Base-by-base conservation (phyloP, 2,329 filamentous ascomycete genomes). In the Colletotrichum sublineola region DNA sequence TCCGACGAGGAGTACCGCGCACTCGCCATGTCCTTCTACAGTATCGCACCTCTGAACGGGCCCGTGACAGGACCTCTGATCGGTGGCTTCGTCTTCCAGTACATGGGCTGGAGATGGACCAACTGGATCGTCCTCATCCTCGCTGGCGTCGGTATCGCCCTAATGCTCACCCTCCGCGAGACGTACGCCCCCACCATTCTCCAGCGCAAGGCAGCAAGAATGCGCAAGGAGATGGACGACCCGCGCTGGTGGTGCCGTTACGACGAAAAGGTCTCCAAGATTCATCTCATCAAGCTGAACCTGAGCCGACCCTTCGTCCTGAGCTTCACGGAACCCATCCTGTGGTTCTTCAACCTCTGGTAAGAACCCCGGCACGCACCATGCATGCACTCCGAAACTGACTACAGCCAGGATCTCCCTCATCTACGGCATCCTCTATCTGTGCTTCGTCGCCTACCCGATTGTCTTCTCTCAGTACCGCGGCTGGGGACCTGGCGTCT, bases 391-490 rank as follows among this genome's bases (percentile, higher is more conserved):
- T 5, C 18, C 5, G n/a, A n/a, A 5, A 20, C 48, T 40, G 24
- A 57, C 48, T 15, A 8, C 1, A 29, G 4, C n/a, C 20, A 74
- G 91, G 84, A 93, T 95, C 79, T 96, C 93, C 0, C 84, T 97
- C 50, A 90, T 97, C 46, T 97, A 97, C 80, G 93, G 91, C 24
- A 94, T 97, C 52, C 85, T 98, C 1, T 96, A 96, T 78, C 90
- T 97, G 42, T 97, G 94, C 82, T 97, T 97, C 83, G 92, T 97
- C 20, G 94, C 94, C 15, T 97, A 97, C 80, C 95, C 95, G 0
- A 92, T 97, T 71, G 92, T 97, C 70, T 97, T 96, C 81, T 86
- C 87, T 14, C 85, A 92, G 52, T 79, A 88, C 70, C 92, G 95
- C 24, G 94, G 94, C 73, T 98, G 95, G 95, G 86, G 86, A 2